Conservation (phyloP, 768 basidiomycete genomes). For the Suillus luteus region DNA sequence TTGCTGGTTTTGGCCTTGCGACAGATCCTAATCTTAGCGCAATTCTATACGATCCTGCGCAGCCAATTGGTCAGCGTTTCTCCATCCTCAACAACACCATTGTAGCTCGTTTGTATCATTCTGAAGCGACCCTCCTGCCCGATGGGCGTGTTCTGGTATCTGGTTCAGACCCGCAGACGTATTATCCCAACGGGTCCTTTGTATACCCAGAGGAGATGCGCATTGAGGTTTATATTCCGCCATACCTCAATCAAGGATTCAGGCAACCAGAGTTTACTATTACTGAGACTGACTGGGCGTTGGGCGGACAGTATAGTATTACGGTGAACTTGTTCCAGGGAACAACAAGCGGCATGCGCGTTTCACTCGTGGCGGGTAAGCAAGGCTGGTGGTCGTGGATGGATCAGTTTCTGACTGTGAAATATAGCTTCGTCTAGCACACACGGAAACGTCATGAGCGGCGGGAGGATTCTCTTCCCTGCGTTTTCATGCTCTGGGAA, state of each 20-base stretch:
- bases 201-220: slow-evolving; percentile 78
- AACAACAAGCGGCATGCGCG: slow-evolving; percentile 48
- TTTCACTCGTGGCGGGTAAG: slow-evolving; percentile 69
- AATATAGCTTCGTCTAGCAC: slow-evolving; percentile 67
- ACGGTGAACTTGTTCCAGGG: slow-evolving; percentile 43
- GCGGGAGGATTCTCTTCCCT: slow-evolving; percentile 71
- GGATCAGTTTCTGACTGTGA: slow-evolving; percentile 9
- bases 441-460: slow-evolving; percentile 74
- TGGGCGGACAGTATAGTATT: slow-evolving; percentile 56
- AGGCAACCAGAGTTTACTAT: slow-evolving; percentile 65
- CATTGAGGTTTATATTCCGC: slow-evolving; percentile 81
- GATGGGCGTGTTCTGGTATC: slow-evolving; percentile 77
- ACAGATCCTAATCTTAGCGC: slow-evolving; percentile 63
- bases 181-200: slow-evolving; percentile 35
- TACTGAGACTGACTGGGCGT: slow-evolving; percentile 61
- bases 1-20: slow-evolving; percentile 74
- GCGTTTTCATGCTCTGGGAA: slow-evolving; percentile 67
- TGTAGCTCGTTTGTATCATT: slow-evolving; percentile 78
- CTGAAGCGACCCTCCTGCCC: slow-evolving; percentile 71
- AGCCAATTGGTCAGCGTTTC: slow-evolving; percentile 60
- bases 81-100: slow-evolving; percentile 69
- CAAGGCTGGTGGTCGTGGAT: neutral
- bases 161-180: slow-evolving; percentile 71
- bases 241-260: slow-evolving; percentile 70
- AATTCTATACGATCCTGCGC: slow-evolving; percentile 67